Conservation (phyloP, 129 eudicot genomes). For the Artemisia tridentata region DNA sequence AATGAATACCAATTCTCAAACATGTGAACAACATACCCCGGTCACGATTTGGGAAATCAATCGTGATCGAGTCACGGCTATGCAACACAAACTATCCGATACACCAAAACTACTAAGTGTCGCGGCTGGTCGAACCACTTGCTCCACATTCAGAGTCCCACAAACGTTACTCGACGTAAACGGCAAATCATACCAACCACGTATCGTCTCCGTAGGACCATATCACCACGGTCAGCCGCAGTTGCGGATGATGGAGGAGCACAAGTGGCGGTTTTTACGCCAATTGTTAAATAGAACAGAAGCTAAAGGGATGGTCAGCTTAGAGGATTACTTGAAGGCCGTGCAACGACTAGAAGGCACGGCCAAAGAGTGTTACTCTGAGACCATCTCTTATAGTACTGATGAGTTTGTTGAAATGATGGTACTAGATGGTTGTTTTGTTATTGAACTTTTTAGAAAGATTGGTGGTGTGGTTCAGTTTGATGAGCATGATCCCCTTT, state of each 20-base stretch:
- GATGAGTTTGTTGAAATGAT: constrained; percentile 72
- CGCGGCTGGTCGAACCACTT: constrained; percentile 61
- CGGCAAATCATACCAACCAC: constrained; percentile 59
- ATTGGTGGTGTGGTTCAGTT: constrained; percentile 32
- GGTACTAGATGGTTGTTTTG: constrained; percentile 88
- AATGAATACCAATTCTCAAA: constrained; percentile 22
- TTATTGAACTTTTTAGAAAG: constrained; percentile 65
- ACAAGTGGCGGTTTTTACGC: constrained; percentile 73
- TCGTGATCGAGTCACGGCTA: constrained; percentile 37
- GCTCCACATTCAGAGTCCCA: constrained; percentile 77
- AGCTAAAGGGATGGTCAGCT: constrained; percentile 27
- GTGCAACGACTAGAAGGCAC: constrained; percentile 48
- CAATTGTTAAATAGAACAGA: constrained; percentile 41
- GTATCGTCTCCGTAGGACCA: constrained; percentile 76
- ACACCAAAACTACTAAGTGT: constrained; percentile 52
- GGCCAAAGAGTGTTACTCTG: constrained; percentile 66
- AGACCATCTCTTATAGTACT: constrained; percentile 19
- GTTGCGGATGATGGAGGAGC: constrained; percentile 75
- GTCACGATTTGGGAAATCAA: constrained; percentile 52
- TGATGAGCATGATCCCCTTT: constrained; percentile 61
- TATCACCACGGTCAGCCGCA: constrained; percentile 61
- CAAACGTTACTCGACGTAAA: constrained; percentile 56
- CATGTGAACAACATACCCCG: constrained; percentile 20
- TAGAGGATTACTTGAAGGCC: constrained; percentile 44
- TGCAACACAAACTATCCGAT: constrained; percentile 54